Conservation (phyloP, 2,329 filamentous ascomycete species). For the Tolypocladium tropicale region DNA sequence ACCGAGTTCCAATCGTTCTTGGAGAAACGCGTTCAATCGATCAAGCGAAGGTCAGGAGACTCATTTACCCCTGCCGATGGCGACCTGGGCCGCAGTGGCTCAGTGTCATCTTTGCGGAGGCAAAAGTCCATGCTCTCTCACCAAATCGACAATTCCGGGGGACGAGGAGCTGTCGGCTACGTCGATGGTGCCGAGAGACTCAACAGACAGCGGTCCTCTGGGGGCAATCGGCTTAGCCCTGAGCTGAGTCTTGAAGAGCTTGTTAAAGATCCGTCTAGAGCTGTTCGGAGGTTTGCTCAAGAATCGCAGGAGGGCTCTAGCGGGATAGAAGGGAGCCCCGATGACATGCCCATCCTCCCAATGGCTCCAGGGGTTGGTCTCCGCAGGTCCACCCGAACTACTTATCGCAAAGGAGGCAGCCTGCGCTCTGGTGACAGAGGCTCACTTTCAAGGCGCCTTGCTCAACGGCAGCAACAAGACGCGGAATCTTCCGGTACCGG, state of each 20-base stretch:
- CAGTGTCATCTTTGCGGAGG: conserved; percentile 56
- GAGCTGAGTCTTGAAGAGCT: conserved; percentile 71
- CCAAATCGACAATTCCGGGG: conserved; percentile 69
- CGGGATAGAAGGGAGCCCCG: conserved; percentile 33
- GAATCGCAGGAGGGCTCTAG: conserved; percentile 36
- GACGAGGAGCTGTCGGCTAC: conserved; percentile 51
- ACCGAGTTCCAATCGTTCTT: conserved; percentile 96
- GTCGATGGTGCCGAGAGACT: conserved; percentile 75
- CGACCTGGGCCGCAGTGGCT: conserved; percentile 40
- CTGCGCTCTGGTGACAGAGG: conserved; percentile 67
- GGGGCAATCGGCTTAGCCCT: conserved; percentile 35
- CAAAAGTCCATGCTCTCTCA: conserved; percentile 95
- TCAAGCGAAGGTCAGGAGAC: conserved; percentile 73
- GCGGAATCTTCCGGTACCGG: conserved; percentile 30
- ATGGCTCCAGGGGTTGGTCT: conserved; percentile 68
- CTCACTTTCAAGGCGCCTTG: conserved; percentile 63
- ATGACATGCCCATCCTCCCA: conserved; percentile 81
- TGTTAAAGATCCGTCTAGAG: conserved; percentile 65
- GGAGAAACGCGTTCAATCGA: conserved; percentile 84
- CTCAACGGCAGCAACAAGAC: conserved; percentile 47
- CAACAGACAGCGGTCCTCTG: conserved; percentile 59
- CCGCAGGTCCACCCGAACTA: conserved; percentile 82
- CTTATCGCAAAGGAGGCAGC: conserved; percentile 78
- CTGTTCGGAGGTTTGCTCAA: conserved; percentile 59
- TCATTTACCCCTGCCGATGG: conserved; percentile 49